Evolutionary conservation across 768 basidiomycete species (phyloP).

Genomic region (Podaxis pistillaris): DNA sequence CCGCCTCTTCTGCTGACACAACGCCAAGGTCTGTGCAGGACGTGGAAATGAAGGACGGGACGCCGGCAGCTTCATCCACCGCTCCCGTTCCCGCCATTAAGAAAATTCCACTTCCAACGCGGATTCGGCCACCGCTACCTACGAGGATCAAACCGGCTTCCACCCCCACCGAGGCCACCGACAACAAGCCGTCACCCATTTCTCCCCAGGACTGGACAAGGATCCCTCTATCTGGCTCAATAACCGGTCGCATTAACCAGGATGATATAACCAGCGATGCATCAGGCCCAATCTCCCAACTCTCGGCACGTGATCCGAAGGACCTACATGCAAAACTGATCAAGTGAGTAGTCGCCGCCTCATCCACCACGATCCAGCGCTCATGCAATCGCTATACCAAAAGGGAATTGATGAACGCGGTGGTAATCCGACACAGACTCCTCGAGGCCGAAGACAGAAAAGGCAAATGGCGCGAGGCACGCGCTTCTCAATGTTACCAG

Average conservation of each 20-base stretch:
- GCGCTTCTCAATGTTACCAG: conserved; percentile 8
- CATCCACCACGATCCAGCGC: not conserved
- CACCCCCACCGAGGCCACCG: not conserved
- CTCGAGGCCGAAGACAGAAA: conserved; percentile 10
- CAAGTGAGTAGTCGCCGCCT: not conserved
- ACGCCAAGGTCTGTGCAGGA: not conserved
- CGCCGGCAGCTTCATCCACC: not conserved
- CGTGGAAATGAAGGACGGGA: not conserved
- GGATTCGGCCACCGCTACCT: conserved; percentile 1
- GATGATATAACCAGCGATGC: conserved; percentile 4
- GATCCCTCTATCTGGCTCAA: not conserved
- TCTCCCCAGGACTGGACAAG: not conserved
- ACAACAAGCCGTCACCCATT: not conserved
- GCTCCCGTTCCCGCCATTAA: not conserved
- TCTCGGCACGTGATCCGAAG: not conserved
- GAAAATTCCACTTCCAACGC: not conserved
- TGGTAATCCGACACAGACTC: not conserved
- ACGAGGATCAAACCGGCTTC: not conserved
- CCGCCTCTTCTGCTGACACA: not conserved
- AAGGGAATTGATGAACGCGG: conserved; percentile 5
- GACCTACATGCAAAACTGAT: conserved; percentile 8
- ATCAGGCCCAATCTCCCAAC: not conserved
- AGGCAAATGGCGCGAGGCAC: conserved; percentile 10
- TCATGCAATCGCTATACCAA: not conserved
- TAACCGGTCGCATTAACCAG: not conserved